These are phyloP conservation scores for Penicillium sp. DNA, from an alignment of 2,329 filamentous ascomycete genomes.

Conservation along the genomic window DNA sequence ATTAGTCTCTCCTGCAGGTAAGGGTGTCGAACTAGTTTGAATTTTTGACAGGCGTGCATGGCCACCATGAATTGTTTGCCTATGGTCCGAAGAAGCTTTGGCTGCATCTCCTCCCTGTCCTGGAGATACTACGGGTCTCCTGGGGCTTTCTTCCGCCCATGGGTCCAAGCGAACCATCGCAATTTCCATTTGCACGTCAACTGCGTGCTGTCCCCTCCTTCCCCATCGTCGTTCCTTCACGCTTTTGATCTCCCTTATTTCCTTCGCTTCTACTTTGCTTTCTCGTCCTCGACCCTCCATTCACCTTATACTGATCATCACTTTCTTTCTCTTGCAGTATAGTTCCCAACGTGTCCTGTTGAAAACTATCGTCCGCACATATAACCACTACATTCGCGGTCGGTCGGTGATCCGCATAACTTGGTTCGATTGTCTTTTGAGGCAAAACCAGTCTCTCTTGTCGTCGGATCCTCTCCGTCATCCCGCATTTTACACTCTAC, in stretches of 20 bases:
- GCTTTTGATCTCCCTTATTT: background rate
- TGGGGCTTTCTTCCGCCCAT: constrained; percentile 5
- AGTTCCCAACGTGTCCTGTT: constrained; percentile 13
- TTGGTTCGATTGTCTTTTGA: constrained; percentile 27
- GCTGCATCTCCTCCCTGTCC: background rate
- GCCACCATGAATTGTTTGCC: background rate
- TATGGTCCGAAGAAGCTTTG: background rate
- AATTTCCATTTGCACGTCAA: constrained; percentile 12
- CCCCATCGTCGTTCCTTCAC: constrained; percentile 9
- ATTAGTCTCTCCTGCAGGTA: constrained; percentile 27
- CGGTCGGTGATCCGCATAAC: constrained; percentile 26
- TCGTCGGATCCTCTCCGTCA: constrained; percentile 17
- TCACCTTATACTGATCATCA: constrained; percentile 17
- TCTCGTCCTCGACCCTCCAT: constrained; percentile 5
- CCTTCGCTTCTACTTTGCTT: background rate
- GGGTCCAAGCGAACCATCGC: constrained; percentile 17
- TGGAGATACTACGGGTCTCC: background rate
- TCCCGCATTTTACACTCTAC: constrained; percentile 21
- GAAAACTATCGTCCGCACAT: constrained; percentile 26
- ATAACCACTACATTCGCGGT: constrained; percentile 21
- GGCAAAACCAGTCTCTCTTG: constrained; percentile 28
- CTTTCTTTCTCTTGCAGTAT: constrained; percentile 19
- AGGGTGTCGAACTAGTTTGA: constrained; percentile 10
- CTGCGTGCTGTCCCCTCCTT: constrained; percentile 1
- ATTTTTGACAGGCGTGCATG: background rate